phyloP scores from a whole-genome alignment of 2,329 filamentous ascomycete species.

The Penicillium paneum region DNA sequence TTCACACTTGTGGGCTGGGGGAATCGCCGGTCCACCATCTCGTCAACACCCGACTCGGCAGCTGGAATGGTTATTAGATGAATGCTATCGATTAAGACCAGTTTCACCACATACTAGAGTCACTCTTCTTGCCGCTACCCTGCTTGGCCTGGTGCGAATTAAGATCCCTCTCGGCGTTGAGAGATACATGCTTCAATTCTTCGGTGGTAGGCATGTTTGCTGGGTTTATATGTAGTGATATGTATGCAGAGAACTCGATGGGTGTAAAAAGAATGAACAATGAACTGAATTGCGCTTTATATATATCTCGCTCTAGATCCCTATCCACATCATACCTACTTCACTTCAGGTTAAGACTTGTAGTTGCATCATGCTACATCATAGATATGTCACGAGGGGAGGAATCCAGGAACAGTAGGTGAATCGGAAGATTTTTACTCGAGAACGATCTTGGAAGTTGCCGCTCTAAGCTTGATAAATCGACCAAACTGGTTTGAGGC shows the following conservation, averaged over 20 bases:
- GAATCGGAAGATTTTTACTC: background rate
- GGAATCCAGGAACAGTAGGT: background rate
- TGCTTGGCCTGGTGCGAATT: slow-evolving; percentile 42
- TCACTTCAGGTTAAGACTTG: background rate
- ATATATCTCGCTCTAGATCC: background rate
- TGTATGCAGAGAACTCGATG: background rate
- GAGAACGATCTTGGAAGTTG: slow-evolving; percentile 6
- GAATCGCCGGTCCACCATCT: slow-evolving; percentile 40
- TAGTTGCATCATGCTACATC: slow-evolving; percentile 37
- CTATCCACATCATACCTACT: background rate
- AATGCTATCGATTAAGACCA: background rate
- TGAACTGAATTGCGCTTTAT: background rate
- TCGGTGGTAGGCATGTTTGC: slow-evolving; percentile 22
- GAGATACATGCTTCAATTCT: slow-evolving; percentile 26
- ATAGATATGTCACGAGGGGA: slow-evolving; percentile 30
- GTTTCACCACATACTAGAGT: slow-evolving; percentile 34
- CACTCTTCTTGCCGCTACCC: slow-evolving; percentile 38
- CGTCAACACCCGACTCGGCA: slow-evolving; percentile 43
- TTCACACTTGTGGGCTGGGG: slow-evolving; percentile 33
- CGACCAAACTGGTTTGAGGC: background rate
- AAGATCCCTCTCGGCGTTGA: slow-evolving; percentile 40
- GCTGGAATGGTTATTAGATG: slow-evolving; percentile 22
- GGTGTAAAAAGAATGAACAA: background rate
- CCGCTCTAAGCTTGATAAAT: slow-evolving; percentile 6
- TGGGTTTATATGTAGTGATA: background rate